phyloP scores from a whole-genome alignment of 2,329 filamentous ascomycete species.

The Microdochium nivale region DNA sequence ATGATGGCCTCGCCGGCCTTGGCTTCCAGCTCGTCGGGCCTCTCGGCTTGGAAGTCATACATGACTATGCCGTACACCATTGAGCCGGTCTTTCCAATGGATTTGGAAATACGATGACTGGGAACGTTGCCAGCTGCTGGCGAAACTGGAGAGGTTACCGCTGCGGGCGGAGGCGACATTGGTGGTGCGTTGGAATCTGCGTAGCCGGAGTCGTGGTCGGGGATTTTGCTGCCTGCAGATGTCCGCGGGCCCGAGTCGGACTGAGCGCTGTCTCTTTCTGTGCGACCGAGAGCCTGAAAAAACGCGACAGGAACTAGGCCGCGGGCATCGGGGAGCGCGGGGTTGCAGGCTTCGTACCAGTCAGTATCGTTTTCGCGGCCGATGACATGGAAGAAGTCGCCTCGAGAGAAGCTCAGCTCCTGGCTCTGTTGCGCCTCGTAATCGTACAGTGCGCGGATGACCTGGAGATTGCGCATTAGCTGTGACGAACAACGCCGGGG shows the following conservation, averaged over 20 bases:
- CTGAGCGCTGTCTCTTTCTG: slow-evolving; percentile 77
- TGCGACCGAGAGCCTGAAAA: slow-evolving; percentile 88
- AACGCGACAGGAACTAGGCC: slow-evolving; percentile 90
- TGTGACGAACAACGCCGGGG: slow-evolving; percentile 1
- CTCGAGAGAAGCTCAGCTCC: slow-evolving; percentile 84
- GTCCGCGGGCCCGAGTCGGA: slow-evolving; percentile 46
- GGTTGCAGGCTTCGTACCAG: slow-evolving; percentile 99
- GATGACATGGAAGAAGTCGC: slow-evolving; percentile 98
- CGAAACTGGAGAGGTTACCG: slow-evolving; percentile 2
- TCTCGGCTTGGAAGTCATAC: slow-evolving; percentile 92
- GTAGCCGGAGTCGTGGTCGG: slow-evolving; percentile 88
- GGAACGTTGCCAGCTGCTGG: slow-evolving; percentile 14
- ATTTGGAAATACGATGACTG: slow-evolving; percentile 41
- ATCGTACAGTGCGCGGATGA: slow-evolving; percentile 94
- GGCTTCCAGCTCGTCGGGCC: slow-evolving; percentile 92
- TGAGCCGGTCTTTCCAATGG: slow-evolving; percentile 52
- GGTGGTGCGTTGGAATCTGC: slow-evolving; percentile 40
- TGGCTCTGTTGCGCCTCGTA: slow-evolving; percentile 70
- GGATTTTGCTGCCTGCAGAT: slow-evolving; percentile 43
- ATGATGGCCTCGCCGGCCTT: slow-evolving; percentile 96
- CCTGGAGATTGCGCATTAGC: slow-evolving; percentile 41
- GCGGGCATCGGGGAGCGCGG: slow-evolving; percentile 73
- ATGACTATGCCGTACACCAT: slow-evolving; percentile 97
- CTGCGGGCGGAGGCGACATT: neutral
- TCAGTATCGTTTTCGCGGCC: slow-evolving; percentile 87